A percentile compares a stretch with the other conserved stretches of the same genome.
These are phyloP conservation scores for Diplodia sapinea DNA, from an alignment of 2,329 filamentous ascomycete species.

Conservation along the genomic window DNA sequence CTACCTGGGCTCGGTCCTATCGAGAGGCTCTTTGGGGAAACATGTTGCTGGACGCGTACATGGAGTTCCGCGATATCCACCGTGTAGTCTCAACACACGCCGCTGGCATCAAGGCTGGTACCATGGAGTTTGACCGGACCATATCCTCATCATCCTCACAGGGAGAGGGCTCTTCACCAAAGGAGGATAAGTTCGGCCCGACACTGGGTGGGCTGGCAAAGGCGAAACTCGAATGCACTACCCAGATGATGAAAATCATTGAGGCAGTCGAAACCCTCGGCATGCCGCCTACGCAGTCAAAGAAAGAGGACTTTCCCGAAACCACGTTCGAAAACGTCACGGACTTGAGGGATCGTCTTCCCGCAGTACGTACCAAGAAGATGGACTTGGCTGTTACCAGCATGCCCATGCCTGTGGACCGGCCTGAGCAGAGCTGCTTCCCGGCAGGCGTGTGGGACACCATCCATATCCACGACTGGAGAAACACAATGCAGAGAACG, in stretches of 20 bases:
- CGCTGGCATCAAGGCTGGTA: not conserved
- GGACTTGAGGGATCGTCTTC: too few relatives aligned
- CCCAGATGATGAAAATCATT: not conserved
- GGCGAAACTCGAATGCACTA: not conserved
- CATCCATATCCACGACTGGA: not conserved
- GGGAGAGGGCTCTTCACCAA: too few relatives aligned
- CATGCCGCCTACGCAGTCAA: not conserved
- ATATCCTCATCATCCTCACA: too few relatives aligned
- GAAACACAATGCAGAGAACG: not conserved
- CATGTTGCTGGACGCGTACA: not conserved
- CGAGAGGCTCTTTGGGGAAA: not conserved
- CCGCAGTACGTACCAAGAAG: not conserved
- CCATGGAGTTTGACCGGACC: not conserved
- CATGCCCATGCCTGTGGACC: not conserved
- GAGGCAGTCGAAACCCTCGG: not conserved
- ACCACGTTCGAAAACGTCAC: not conserved
- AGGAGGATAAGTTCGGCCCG: not conserved
- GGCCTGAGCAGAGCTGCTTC: not conserved
- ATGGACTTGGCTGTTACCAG: not conserved
- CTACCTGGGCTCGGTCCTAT: not conserved
- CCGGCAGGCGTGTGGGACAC: not conserved
- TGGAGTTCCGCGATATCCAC: not conserved
- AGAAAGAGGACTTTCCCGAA: too few relatives aligned
- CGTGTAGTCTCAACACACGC: not conserved
- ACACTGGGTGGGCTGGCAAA: not conserved